Conservation (phyloP, 352 stramenopile species). For the Elongisporangium undulatum region DNA sequence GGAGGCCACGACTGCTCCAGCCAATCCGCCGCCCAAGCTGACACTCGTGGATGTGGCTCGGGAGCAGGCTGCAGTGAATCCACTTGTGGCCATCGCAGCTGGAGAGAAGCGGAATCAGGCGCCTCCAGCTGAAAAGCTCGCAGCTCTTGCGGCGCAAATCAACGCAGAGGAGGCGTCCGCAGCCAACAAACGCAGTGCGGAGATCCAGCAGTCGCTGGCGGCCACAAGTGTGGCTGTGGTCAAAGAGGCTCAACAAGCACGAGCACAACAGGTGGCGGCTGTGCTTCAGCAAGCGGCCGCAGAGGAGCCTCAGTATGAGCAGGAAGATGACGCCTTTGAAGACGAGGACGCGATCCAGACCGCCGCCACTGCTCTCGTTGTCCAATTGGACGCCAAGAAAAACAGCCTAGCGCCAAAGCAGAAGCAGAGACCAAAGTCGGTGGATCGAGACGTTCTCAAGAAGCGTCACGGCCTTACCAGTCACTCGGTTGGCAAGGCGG, state of each 20-base stretch:
- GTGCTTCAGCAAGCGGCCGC: slow-evolving; percentile 25
- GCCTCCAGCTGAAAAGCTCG: slow-evolving; percentile 10
- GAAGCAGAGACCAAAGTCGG: slow-evolving; percentile 8
- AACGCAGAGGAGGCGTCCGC: slow-evolving; percentile 24
- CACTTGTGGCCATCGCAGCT: slow-evolving; percentile 10
- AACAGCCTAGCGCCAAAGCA: slow-evolving; percentile 1
- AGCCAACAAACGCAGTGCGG: slow-evolving; percentile 8
- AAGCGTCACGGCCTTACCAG: slow-evolving; percentile 10
- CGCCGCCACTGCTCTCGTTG: slow-evolving; percentile 13
- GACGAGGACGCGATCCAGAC: slow-evolving; percentile 22
- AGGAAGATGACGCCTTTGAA: slow-evolving; percentile 49
- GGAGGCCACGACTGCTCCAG: slow-evolving; percentile 16
- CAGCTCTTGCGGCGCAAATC: slow-evolving; percentile 30
- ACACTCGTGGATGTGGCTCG: slow-evolving; percentile 17
- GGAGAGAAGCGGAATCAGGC: slow-evolving; percentile 11
- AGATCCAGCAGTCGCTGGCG: slow-evolving; percentile 22
- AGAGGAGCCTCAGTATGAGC: slow-evolving; percentile 35
- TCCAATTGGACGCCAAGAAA: background rate
- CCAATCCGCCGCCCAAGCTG: slow-evolving; percentile 1
- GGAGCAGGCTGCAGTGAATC: slow-evolving; percentile 8
- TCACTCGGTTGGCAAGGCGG: slow-evolving; percentile 10
- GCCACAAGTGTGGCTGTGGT: slow-evolving; percentile 20
- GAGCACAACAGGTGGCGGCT: slow-evolving; percentile 17
- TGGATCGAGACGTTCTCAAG: slow-evolving; percentile 33
- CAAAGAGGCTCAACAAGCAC: slow-evolving; percentile 16